Evolutionary conservation across 352 stramenopile genomes (phyloP).

Genomic region (Globisporangium spinosum): DNA sequence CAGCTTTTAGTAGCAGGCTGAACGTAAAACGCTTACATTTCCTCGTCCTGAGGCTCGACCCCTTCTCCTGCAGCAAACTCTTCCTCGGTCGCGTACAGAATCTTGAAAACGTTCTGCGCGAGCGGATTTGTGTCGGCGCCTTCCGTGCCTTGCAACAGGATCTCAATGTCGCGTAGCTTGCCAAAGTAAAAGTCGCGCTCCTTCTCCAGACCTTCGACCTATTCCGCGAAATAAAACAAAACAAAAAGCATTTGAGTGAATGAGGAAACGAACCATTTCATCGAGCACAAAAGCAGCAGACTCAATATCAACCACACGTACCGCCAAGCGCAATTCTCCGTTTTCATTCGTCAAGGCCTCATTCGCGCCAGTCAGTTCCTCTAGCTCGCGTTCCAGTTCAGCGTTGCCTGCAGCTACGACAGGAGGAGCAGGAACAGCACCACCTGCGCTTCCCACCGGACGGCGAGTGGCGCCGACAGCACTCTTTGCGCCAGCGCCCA

Average conservation of each 20-base stretch:
- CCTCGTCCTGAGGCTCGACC: slow-evolving; percentile 49
- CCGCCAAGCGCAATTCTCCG: slow-evolving; percentile 65
- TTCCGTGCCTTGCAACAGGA: slow-evolving; percentile 88
- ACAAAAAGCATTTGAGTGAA: not conserved
- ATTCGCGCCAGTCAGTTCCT: slow-evolving; percentile 65
- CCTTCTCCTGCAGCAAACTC: slow-evolving; percentile 37
- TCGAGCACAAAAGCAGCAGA: not conserved
- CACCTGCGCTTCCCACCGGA: slow-evolving; percentile 26
- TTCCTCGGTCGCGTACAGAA: slow-evolving; percentile 80
- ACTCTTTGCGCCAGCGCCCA: slow-evolving; percentile 11
- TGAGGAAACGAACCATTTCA: not conserved
- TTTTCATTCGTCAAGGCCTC: slow-evolving; percentile 76
- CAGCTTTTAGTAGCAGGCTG: not conserved
- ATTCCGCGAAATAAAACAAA: not conserved
- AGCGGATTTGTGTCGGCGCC: slow-evolving; percentile 54
- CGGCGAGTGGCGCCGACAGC: slow-evolving; percentile 25
- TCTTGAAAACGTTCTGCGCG: slow-evolving; percentile 77
- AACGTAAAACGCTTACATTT: slow-evolving; percentile 32
- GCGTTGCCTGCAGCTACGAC: slow-evolving; percentile 27
- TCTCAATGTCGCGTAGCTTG: slow-evolving; percentile 97
- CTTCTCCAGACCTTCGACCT: slow-evolving; percentile 89
- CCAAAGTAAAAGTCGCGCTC: slow-evolving; percentile 99
- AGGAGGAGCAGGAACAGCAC: slow-evolving; percentile 15
- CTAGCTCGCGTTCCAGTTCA: slow-evolving; percentile 66
- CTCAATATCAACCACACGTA: slow-evolving; percentile 22